A percentile compares a stretch with the other conserved stretches of the same genome.
Conservation (phyloP, 768 basidiomycete genomes). For the Symmetrospora coprosmae region DNA sequence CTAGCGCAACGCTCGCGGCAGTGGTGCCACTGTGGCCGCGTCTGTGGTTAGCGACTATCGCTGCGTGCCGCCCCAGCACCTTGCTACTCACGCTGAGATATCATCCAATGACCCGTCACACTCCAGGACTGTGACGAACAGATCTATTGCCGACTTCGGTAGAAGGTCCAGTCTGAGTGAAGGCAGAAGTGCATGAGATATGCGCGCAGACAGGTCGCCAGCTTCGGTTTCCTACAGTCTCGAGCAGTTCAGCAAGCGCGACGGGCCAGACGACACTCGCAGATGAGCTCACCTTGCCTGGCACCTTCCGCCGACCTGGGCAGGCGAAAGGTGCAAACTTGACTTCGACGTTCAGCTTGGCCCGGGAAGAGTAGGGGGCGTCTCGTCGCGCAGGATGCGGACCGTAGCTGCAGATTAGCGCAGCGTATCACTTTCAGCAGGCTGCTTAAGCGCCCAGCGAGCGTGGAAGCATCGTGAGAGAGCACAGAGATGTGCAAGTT, state of each 20-base stretch:
- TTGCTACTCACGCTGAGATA: not conserved
- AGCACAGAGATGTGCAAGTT: slow-evolving; percentile 13
- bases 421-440: not conserved
- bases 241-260: not conserved
- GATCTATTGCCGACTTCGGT: slow-evolving; percentile 87
- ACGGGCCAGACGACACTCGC: not conserved
- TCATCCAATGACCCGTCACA: slow-evolving; percentile 10
- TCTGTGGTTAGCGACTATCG: no score
- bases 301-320: slow-evolving; percentile 51
- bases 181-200: slow-evolving; percentile 71
- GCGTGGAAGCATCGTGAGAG: slow-evolving; percentile 12
- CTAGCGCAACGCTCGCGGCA: slow-evolving; percentile 78
- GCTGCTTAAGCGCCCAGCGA: slow-evolving; percentile 46
- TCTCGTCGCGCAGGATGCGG: slow-evolving; percentile 41
- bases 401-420: slow-evolving; percentile 45
- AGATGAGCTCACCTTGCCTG: slow-evolving; percentile 55
- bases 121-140: slow-evolving; percentile 57
- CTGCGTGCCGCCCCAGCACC: no score
- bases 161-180: slow-evolving; percentile 72
- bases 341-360: slow-evolving; percentile 81
- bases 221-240: slow-evolving; percentile 75
- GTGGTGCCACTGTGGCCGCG: slow-evolving; percentile 49
- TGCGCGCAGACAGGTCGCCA: slow-evolving; percentile 60
- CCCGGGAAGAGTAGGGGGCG: slow-evolving; percentile 47
- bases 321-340: slow-evolving; percentile 94